Percentiles rank a stretch among this genome's conserved stretches.
These are phyloP conservation scores for Mycena chlorophos DNA, from an alignment of 768 basidiomycete species.

Conservation along the genomic window DNA sequence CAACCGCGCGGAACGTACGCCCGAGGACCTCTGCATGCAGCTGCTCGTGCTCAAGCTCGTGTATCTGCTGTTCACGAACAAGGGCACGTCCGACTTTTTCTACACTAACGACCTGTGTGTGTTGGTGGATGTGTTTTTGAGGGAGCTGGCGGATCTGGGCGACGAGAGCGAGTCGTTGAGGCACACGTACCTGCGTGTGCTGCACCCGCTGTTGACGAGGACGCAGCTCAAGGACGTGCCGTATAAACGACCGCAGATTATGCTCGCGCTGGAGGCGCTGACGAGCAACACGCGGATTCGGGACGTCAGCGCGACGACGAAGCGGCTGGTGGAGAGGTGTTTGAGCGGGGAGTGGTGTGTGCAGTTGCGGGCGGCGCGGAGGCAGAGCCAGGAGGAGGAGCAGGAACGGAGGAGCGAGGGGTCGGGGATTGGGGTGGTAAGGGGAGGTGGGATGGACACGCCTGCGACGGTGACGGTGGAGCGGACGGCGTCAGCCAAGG, in stretches of 20 bases:
- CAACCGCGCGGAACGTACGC: constrained; percentile 89
- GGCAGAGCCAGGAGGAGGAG: constrained; percentile 25
- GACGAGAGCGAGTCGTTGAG: constrained; percentile 92
- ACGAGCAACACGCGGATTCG: constrained; percentile 72
- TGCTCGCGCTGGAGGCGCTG: constrained; percentile 77
- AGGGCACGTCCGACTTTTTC: constrained; percentile 92
- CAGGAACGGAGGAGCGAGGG: constrained; percentile 22
- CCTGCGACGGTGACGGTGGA: constrained; percentile 32
- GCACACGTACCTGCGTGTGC: constrained; percentile 94
- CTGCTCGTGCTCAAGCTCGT: constrained; percentile 91
- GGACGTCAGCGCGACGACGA: constrained; percentile 84
- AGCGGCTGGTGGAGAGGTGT: constrained; percentile 89
- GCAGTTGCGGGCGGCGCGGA: constrained; percentile 45
- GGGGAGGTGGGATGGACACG: constrained; percentile 29
- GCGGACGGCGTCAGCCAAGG: constrained; percentile 36
- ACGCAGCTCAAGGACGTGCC: constrained; percentile 84
- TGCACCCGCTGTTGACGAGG: constrained; percentile 92
- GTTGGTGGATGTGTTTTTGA: constrained; percentile 95
- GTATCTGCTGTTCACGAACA: constrained; percentile 92
- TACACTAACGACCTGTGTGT: constrained; percentile 98
- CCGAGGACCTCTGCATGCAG: constrained; percentile 94
- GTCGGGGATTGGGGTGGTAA: background rate
- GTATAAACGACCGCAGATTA: constrained; percentile 91
- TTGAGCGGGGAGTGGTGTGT: constrained; percentile 86
- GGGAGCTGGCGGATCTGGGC: constrained; percentile 87